A percentile compares a stretch with the other conserved stretches of the same genome.
These are phyloP conservation scores for Alnus rubra DNA, from an alignment of 306 rosid genomes.

Conservation along the genomic window DNA sequence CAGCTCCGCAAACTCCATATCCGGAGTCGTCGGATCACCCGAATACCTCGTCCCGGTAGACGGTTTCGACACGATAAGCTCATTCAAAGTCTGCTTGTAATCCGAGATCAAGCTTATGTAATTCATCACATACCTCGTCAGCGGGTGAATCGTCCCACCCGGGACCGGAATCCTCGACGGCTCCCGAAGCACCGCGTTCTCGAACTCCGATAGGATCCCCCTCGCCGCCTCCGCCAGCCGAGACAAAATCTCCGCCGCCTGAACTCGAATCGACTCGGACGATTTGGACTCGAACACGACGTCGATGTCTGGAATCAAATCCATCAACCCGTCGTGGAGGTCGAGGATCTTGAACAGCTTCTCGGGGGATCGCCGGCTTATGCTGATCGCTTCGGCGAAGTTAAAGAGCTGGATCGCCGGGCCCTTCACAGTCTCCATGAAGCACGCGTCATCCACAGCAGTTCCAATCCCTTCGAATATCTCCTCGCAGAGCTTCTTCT, in stretches of 20 bases:
- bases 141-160: slow-evolving; percentile 93
- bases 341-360: slow-evolving; percentile 89
- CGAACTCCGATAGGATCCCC: slow-evolving; percentile 91
- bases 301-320: slow-evolving; percentile 84
- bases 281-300: slow-evolving; percentile 83
- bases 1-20: slow-evolving; percentile 80
- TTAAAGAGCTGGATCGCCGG: slow-evolving; percentile 94
- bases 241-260: slow-evolving; percentile 89
- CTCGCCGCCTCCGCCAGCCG: slow-evolving; percentile 93
- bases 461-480: slow-evolving; percentile 80
- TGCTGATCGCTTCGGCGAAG: slow-evolving; percentile 89
- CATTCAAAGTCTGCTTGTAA: slow-evolving; percentile 76
- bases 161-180: slow-evolving; percentile 93
- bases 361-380: slow-evolving; percentile 90
- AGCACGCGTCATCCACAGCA: slow-evolving; percentile 84
- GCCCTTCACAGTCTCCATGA: slow-evolving; percentile 90
- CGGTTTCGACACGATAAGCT: slow-evolving; percentile 90
- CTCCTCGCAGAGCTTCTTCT: slow-evolving; percentile 87
- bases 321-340: slow-evolving; percentile 84
- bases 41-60: slow-evolving; percentile 80
- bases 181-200: slow-evolving; percentile 85
- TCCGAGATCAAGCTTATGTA: slow-evolving; percentile 90
- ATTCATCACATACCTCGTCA: slow-evolving; percentile 98
- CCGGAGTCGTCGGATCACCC: slow-evolving; percentile 78
- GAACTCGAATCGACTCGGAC: slow-evolving; percentile 78